Evolutionary conservation across 345 rosid species (phyloP).

Genomic region (Capsella bursapastoris): DNA sequence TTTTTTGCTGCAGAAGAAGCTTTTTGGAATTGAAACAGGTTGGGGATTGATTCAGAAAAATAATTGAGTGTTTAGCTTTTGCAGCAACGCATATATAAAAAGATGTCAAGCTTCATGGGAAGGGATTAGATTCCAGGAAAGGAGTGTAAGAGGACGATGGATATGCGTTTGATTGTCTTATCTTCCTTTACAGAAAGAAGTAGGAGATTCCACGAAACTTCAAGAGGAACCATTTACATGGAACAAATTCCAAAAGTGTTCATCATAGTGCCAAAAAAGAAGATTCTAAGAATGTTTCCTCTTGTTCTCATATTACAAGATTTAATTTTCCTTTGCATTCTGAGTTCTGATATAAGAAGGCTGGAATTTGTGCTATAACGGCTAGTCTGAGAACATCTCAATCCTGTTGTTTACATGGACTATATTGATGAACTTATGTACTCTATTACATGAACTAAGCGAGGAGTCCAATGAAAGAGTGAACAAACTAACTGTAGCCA

Average conservation of each 20-base stretch:
- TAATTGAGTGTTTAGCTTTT: constrained; percentile 5
- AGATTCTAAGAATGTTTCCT: constrained; percentile 15
- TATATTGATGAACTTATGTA: background rate
- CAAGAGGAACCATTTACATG: constrained; percentile 33
- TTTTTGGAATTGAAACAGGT: constrained; percentile 13
- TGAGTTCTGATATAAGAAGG: background rate
- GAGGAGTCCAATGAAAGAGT: constrained; percentile 16
- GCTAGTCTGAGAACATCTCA: constrained; percentile 14
- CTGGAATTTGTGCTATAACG: constrained; percentile 11
- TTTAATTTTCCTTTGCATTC: background rate
- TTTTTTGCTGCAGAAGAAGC: constrained; percentile 18
- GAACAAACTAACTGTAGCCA: constrained; percentile 27
- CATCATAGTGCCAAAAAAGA: constrained; percentile 27
- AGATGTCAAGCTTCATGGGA: constrained; percentile 17
- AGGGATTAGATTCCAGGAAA: constrained; percentile 41
- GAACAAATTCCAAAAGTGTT: constrained; percentile 41
- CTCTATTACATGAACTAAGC: constrained; percentile 3
- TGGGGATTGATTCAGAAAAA: constrained; percentile 16
- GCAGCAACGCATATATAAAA: constrained; percentile 29
- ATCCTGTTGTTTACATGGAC: constrained; percentile 18
- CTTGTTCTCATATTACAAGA: constrained; percentile 24
- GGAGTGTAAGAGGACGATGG: constrained; percentile 1
- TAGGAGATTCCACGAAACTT: constrained; percentile 41
- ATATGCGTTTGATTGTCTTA: constrained; percentile 2
- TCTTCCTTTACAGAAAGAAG: constrained; percentile 31